Evolutionary conservation across 2,329 filamentous ascomycete species (phyloP), one percentile per base, ranked within the genome.

Genomic region (Anisogramma anomala): DNA sequence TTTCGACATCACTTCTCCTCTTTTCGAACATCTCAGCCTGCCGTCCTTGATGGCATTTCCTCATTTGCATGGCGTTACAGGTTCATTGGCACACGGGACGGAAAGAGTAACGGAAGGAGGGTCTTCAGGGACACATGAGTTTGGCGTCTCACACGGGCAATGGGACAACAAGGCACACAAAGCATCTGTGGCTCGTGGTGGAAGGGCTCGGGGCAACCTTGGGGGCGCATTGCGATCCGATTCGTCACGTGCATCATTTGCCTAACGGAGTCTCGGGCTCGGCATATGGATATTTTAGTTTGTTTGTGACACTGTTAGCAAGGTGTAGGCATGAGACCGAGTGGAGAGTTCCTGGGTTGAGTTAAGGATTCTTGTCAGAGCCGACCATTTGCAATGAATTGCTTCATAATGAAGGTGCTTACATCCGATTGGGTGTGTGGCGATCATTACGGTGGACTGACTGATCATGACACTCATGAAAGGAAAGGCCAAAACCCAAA

Each of bases 41-140:
- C 19, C 4, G n/a, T 27, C 17, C 22, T 33, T 11, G n/a, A 33
- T 2, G 31, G 22, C 14, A 15, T 32, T 14, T 4, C n/a, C n/a
- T 27, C 17, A 19, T 33, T 27, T 79, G 78, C 73, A 31, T 34
- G 48, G 48, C 48, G 48, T 49, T 49, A 36, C 27, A 28, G 32
- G 41, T 35, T n/a, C n/a, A n/a, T n/a, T n/a, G n/a, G n/a, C n/a
- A n/a, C n/a, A 18, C 8, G 14, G 8, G 15, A 18, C 13, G 30
- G 14, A 18, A 18, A 15, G 28, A 28, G n/a, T 3, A 4, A 14
- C 3, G n/a, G 25, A 11, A 27, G 9, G 25, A 13, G 25, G 10
- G n/a, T 11, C 9, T 3, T 4, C 10, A 27, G 25, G 14, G 27
- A 30, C n/a, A n/a, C n/a, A n/a, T n/a, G n/a, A n/a, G n/a, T n/a